Conservation (phyloP, 2,329 filamentous ascomycete species). For the Fusarium xyrophilum region DNA sequence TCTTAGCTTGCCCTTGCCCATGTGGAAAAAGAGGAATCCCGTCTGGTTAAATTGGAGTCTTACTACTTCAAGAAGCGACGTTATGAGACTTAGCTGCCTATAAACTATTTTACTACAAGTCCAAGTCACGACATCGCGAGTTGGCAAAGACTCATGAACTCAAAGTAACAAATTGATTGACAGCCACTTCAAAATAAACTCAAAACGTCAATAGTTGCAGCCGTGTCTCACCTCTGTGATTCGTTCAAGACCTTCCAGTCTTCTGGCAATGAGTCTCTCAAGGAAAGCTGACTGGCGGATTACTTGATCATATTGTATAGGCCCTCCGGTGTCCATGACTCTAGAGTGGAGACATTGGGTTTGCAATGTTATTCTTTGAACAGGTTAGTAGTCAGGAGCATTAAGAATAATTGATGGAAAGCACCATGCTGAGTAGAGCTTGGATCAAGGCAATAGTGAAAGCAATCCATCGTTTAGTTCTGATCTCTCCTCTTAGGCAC, state of each 20-base stretch:
- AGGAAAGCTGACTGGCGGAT: background rate
- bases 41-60: too few species aligned
- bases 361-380: background rate
- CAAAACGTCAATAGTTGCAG: rapidly evolving
- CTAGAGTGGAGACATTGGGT: background rate
- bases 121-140: background rate
- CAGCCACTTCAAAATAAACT: rapidly evolving
- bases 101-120: rapidly evolving
- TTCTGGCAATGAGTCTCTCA: background rate
- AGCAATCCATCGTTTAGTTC: background rate
- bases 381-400: too few species aligned
- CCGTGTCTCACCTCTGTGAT: background rate
- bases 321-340: background rate
- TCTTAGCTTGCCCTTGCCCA: too few species aligned
- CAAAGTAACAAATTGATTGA: background rate
- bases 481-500: background rate
- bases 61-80: background rate
- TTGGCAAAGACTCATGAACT: background rate
- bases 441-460: background rate
- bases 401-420: rapidly evolving
- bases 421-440: background rate
- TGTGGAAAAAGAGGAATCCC: too few species aligned
- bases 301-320: background rate
- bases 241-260: background rate
- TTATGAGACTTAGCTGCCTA: too few species aligned